Evolutionary conservation across 371 early-diverging fungal genomes (phyloP), one percentile per base, ranked within the genome.

Genomic region (Lichtheimia hyalospora): DNA sequence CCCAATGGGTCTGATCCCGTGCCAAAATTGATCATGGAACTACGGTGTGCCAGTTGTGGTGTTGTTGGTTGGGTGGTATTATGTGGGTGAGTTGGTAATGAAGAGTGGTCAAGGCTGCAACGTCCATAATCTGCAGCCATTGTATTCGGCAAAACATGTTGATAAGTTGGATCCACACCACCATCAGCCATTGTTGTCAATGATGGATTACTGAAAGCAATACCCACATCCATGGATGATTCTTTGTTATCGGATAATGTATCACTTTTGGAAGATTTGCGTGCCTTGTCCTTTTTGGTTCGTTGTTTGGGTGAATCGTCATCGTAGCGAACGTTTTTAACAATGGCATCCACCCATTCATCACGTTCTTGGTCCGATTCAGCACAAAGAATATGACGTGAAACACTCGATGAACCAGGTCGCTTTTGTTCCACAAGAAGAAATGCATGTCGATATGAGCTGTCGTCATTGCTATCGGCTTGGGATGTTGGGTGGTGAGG

Each of bases 291-390:
- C 15, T 46, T 24, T 18, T 57, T 58, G 23, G 63, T 63, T 1
- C 62, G 51, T 60, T 52, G 10, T 6, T 61, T 52, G n/a, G n/a
- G 15, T 27, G 54, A 27, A 5, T 62, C 60, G 8, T 75, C 72
- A 18, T 59, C 72, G 24, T 68, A 61, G 24, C 69, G 72, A 39
- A 86, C 79, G 40, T 86, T 77, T 21, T 72, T 67, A 42, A 83
- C 57, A 10, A 91, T 61, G 0, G 89, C 87, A 52, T 84, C 83
- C 0, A 95, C 90, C 95, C 95, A 96, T 34, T 86, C 88, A 64
- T 95, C 95, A 43, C 96, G 84, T 61, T 96, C 97, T 51, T 80
- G 76, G 57, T 94, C 95, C 13, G 88, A 91, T 34, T 92, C 92
- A 6, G 95, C 94, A 70, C 92, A 94, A 20, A 96, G 84, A 25